Base-by-base conservation (phyloP, 257 asterid genomes). In the Rauvolfia tetraphylla region DNA sequence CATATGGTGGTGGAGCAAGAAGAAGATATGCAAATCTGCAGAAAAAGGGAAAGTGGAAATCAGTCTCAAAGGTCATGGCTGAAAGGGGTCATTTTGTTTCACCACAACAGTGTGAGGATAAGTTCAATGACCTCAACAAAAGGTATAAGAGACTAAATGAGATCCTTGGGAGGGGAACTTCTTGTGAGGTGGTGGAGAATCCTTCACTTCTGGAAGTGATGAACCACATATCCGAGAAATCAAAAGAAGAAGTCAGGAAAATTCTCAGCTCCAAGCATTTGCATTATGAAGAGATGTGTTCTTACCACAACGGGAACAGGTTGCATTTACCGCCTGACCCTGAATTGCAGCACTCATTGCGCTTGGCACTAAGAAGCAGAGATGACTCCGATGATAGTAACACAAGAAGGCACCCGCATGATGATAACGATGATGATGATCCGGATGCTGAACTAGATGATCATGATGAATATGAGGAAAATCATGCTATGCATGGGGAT, bases 281-380 rank as follows among this genome's bases (percentile, higher is more conserved):
- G 84, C 94, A 89, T 67, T 93, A 91, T n/a, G 98, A 93, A 74
- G 98, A 93, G 81, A 93, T 93, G 98, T 91, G 98, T 72, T 93
- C 98, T 33, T 91, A 91, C 80, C 96, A 88, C 76, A 93, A 93
- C 36, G 87, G 89, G 63, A 93, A 92, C 79, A 83, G 94, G 12
- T 79, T 92, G 81, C 93, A 90, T 79, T 86, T 92, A 54, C 97
- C 98, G 0, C 88, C 88, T 0, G 97, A 92, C 70, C 95, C 88
- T 1, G 93, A 90, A 33, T 66, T 92, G 85, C 97, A 90, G 78
- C 91, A 74, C 1, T 88, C 97, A 0, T 67, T 92, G 82, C 84
- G 85, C 7, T 71, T 90, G 84, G 96, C 97, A 75, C 93, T 91
- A 36, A 81, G 87, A 79, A 86, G 86, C 76, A 72, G 91, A 75